A percentile compares a stretch with the other conserved stretches of the same genome.
These are phyloP conservation scores for Setaria viridis DNA, from an alignment of 202 grass and related monocot species.

Conservation along the genomic window DNA sequence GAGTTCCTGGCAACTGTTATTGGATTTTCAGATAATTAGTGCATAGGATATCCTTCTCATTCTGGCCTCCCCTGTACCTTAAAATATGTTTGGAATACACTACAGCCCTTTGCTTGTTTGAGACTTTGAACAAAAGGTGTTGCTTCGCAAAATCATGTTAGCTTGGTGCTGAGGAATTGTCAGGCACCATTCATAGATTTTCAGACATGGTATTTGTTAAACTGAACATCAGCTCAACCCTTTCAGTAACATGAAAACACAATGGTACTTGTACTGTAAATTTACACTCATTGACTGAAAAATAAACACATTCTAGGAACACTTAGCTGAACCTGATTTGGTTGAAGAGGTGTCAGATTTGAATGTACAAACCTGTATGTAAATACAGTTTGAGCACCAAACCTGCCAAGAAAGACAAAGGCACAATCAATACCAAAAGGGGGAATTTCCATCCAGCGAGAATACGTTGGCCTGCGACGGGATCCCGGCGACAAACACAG, in stretches of 20 bases:
- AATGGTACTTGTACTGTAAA: not conserved
- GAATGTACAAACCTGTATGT: not conserved
- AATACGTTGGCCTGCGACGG: not conserved
- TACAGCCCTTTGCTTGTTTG: not conserved
- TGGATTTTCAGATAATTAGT: constrained; percentile 2
- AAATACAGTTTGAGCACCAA: not conserved
- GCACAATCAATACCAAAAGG: not conserved
- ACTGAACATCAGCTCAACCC: not conserved
- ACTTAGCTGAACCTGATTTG: not conserved
- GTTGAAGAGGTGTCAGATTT: not conserved
- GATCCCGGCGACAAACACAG: not conserved
- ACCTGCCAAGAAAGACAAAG: not conserved
- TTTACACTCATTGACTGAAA: not conserved
- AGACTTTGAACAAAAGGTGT: not conserved
- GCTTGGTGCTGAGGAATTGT: not conserved
- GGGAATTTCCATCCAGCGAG: not conserved
- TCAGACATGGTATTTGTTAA: no score
- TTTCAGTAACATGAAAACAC: not conserved
- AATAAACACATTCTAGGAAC: not conserved
- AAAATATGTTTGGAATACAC: not conserved
- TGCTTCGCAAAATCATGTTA: not conserved
- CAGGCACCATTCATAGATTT: not conserved
- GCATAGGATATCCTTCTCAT: not conserved
- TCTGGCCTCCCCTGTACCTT: not conserved
- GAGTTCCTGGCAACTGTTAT: not conserved